Conservation (phyloP, 345 rosid genomes). For the Iberis pinnata region DNA sequence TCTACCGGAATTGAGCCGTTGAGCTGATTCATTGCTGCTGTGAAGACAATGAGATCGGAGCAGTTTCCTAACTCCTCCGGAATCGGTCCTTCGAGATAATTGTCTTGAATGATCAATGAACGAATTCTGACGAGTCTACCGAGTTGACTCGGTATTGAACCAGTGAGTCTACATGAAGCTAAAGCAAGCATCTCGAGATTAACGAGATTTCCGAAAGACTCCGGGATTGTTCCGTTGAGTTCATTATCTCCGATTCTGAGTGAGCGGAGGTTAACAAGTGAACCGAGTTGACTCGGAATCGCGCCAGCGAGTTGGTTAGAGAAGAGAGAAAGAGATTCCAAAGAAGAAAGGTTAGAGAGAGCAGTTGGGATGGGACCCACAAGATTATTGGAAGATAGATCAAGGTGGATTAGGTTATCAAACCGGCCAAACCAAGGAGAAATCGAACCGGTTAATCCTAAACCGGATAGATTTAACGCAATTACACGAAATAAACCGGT, state of each 20-base stretch:
- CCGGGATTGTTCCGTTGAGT: conserved; percentile 67
- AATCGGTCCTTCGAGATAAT: conserved; percentile 59
- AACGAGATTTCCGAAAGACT: conserved; percentile 50
- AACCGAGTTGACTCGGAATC: conserved; percentile 69
- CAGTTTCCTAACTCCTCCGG: conserved; percentile 74
- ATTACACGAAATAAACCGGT: conserved; percentile 30
- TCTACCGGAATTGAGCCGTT: conserved; percentile 70
- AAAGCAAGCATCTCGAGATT: conserved; percentile 53
- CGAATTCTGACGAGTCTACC: conserved; percentile 43
- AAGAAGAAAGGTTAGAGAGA: conserved; percentile 63
- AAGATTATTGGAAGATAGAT: conserved; percentile 78
- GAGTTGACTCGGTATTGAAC: conserved; percentile 58
- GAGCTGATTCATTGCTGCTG: conserved; percentile 51
- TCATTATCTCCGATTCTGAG: conserved; percentile 75
- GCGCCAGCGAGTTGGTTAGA: conserved; percentile 79
- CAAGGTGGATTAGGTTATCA: conserved; percentile 72
- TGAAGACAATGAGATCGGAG: conserved; percentile 45
- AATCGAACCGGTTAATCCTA: conserved; percentile 56
- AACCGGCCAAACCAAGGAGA: conserved; percentile 60
- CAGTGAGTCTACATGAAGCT: conserved; percentile 70
- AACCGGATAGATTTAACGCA: conserved; percentile 57
- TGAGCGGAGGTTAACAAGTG: conserved; percentile 45
- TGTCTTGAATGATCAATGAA: conserved; percentile 53
- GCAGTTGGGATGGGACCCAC: conserved; percentile 82
- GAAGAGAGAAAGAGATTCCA: conserved; percentile 74